phyloP scores from a whole-genome alignment of 2,329 filamentous ascomycete species.

The Epicoccum sorghinum region DNA sequence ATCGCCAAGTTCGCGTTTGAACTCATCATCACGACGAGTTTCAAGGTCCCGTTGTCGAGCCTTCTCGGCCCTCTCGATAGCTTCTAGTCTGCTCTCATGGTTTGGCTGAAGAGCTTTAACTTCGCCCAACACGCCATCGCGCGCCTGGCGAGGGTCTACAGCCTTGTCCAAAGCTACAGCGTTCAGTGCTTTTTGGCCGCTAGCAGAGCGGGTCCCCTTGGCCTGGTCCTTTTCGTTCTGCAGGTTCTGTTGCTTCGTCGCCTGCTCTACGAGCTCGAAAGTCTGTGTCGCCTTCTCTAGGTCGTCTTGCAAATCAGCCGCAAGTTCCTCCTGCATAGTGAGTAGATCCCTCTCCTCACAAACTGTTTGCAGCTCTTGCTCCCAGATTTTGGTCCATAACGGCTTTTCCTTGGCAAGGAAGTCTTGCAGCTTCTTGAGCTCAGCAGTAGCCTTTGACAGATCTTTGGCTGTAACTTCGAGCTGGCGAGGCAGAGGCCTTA shows the following conservation, averaged over 20 bases:
- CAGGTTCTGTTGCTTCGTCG: constrained; percentile 92
- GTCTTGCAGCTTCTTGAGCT: constrained; percentile 93
- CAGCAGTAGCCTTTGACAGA: constrained; percentile 78
- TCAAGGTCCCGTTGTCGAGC: constrained; percentile 87
- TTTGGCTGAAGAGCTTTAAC: constrained; percentile 93
- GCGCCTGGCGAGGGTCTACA: constrained; percentile 78
- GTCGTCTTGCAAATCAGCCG: constrained; percentile 90
- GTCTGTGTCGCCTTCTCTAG: constrained; percentile 93
- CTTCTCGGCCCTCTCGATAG: constrained; percentile 96
- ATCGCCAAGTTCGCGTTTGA: constrained; percentile 81
- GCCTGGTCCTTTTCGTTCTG: constrained; percentile 67
- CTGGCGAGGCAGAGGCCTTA: constrained; percentile 87
- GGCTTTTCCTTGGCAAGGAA: constrained; percentile 92
- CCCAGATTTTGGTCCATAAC: constrained; percentile 99
- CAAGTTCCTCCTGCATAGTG: constrained; percentile 93
- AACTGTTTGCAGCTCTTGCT: constrained; percentile 93
- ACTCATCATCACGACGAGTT: constrained; percentile 72
- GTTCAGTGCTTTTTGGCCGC: constrained; percentile 44
- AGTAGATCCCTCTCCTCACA: constrained; percentile 95
- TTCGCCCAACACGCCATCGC: constrained; percentile 90
- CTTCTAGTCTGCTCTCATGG: constrained; percentile 89
- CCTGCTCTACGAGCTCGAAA: constrained; percentile 93
- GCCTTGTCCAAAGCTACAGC: constrained; percentile 52
- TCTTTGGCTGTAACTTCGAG: constrained; percentile 90
- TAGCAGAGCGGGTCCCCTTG: constrained; percentile 58